These are phyloP conservation scores for Aegilops bicornis DNA, from an alignment of 176 grass and related monocot species.

Conservation along the genomic window DNA sequence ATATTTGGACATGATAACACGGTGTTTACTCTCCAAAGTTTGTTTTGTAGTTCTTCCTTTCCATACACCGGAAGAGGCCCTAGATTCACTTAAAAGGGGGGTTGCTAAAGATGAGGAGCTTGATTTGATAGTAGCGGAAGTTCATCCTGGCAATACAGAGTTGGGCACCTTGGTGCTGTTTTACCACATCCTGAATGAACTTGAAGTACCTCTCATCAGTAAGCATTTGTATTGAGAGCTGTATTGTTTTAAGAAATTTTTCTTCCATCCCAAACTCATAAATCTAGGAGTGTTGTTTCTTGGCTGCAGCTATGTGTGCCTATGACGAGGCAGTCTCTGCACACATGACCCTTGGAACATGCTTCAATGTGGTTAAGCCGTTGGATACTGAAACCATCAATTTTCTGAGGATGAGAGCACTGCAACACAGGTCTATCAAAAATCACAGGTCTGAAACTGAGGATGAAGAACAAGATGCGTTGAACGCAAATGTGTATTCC, in stretches of 20 bases:
- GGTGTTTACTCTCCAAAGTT: constrained; percentile 2
- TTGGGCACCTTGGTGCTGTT: constrained; percentile 17
- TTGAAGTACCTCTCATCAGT: constrained; percentile 28
- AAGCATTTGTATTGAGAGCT: constrained; percentile 20
- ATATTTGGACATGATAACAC: background rate
- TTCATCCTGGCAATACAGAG: constrained; percentile 5
- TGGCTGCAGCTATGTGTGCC: constrained; percentile 38
- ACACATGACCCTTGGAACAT: constrained; percentile 11
- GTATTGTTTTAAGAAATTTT: constrained; percentile 13
- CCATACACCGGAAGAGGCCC: background rate
- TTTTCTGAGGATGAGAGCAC: constrained; percentile 11
- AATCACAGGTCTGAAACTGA: background rate
- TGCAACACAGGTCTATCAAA: constrained; percentile 17
- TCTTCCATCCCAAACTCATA: background rate
- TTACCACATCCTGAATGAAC: constrained; percentile 16
- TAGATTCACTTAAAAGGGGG: constrained; percentile 28
- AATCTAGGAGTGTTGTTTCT: background rate
- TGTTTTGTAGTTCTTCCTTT: constrained; percentile 25
- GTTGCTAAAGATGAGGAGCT: constrained; percentile 10
- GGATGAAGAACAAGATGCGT: constrained; percentile 3
- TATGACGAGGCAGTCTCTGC: background rate
- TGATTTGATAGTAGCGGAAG: constrained; percentile 42
- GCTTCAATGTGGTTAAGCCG: constrained; percentile 35
- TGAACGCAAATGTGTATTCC: background rate
- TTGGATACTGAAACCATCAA: constrained; percentile 5